A percentile compares a stretch with the other conserved stretches of the same genome.
Evolutionary conservation across 495 filamentous ascomycete species (phyloP).

Genomic region (Trichoderma asperelloides): DNA sequence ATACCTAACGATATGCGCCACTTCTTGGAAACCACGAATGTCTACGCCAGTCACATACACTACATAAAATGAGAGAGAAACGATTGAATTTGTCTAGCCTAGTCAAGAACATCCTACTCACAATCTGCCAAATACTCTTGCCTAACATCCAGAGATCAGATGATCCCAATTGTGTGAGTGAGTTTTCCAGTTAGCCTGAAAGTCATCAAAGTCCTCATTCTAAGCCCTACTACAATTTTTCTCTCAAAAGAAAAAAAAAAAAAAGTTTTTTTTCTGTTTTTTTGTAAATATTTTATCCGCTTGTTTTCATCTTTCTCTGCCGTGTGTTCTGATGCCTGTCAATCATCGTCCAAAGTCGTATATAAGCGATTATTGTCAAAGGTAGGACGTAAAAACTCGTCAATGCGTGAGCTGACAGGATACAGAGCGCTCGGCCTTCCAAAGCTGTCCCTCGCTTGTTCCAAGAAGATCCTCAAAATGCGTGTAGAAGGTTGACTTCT

Average conservation of each 20-base stretch:
- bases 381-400: neutral
- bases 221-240: neutral
- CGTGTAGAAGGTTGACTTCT: neutral
- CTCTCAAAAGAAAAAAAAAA: neutral
- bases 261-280: neutral
- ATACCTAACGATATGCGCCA: too few relatives aligned
- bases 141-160: neutral
- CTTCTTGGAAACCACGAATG: too few relatives aligned
- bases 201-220: neutral
- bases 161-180: neutral
- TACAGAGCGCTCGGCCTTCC: neutral
- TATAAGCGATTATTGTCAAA: neutral
- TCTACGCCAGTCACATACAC: neutral
- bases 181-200: neutral
- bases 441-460: neutral
- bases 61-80: neutral
- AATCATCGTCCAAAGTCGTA: neutral
- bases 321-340: neutral
- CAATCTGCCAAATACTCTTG: neutral
- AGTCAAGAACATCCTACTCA: neutral
- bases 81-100: neutral
- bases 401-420: conserved; percentile 2
- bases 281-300: neutral
- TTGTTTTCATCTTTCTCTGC: neutral
- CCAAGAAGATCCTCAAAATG: neutral